Conservation (phyloP, 2,329 filamentous ascomycete species). For the Coccinonectria pachysandricola region DNA sequence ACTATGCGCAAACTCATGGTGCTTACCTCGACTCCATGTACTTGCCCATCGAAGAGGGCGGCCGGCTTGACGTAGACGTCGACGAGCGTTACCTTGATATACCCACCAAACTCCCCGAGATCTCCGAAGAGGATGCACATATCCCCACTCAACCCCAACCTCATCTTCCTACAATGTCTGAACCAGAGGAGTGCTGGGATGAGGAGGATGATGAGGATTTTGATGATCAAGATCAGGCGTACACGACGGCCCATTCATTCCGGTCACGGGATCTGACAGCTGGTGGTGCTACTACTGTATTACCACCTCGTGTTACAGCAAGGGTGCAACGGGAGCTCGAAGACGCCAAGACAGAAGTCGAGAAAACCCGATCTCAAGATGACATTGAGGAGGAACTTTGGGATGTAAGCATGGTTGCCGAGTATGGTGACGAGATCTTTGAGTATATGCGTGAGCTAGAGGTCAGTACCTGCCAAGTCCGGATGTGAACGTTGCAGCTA, state of each 20-base stretch:
- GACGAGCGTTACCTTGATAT: slow-evolving; percentile 15
- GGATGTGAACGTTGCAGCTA: no score
- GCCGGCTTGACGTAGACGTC: slow-evolving; percentile 14
- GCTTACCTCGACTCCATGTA: slow-evolving; percentile 20
- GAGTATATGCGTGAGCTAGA: slow-evolving; percentile 83
- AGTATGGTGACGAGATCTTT: slow-evolving; percentile 95
- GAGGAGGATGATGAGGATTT: slow-evolving; percentile 66
- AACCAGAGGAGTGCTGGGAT: slow-evolving; percentile 63
- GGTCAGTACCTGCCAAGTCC: slow-evolving; percentile 50
- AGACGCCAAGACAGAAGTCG: slow-evolving; percentile 52
- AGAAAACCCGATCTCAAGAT: slow-evolving; percentile 56
- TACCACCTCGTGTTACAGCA: slow-evolving; percentile 62
- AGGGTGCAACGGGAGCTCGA: slow-evolving; percentile 66
- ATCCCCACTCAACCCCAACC: slow-evolving; percentile 16
- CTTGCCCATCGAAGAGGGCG: slow-evolving; percentile 15
- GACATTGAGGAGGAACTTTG: slow-evolving; percentile 82
- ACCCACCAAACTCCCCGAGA: slow-evolving; percentile 20
- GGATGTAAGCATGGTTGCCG: slow-evolving; percentile 96
- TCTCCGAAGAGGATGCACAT: slow-evolving; percentile 20
- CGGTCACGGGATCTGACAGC: slow-evolving; percentile 56
- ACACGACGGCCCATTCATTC: slow-evolving; percentile 66
- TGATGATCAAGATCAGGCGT: slow-evolving; percentile 53
- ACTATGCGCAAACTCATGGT: slow-evolving; percentile 15
- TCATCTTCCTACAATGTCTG: slow-evolving; percentile 22
- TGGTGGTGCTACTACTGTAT: slow-evolving; percentile 42